These are phyloP conservation scores for Blastomyces percursus DNA, from an alignment of 2,329 filamentous ascomycete species.

Conservation along the genomic window DNA sequence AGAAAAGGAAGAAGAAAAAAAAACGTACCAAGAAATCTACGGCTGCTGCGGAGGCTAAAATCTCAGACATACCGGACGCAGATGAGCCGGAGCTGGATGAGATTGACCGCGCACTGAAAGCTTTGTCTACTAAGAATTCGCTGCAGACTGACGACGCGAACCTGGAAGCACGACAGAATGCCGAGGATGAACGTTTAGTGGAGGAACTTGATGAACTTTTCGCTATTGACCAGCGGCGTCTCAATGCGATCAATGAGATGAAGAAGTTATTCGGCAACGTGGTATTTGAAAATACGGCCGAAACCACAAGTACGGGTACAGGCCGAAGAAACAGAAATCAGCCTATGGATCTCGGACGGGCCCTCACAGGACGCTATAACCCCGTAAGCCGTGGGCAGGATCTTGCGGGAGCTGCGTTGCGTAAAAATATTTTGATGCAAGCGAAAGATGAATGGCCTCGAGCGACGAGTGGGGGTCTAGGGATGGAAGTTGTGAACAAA, in stretches of 20 bases:
- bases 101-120: constrained; percentile 53
- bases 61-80: constrained; percentile 11
- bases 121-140: constrained; percentile 41
- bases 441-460: constrained; percentile 81
- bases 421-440: constrained; percentile 73
- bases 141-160: constrained; percentile 4
- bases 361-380: constrained; percentile 43
- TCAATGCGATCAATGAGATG: constrained; percentile 90
- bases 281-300: constrained; percentile 47
- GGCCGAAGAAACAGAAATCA: constrained; percentile 46
- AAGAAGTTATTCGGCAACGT: constrained; percentile 58
- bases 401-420: constrained; percentile 58
- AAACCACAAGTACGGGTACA: constrained; percentile 38
- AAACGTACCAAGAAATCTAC: constrained; percentile 34
- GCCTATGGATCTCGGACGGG: constrained; percentile 42
- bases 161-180: background rate
- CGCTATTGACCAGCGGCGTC: constrained; percentile 55
- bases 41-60: constrained; percentile 15
- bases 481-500: constrained; percentile 60
- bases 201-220: constrained; percentile 44
- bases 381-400: constrained; percentile 49
- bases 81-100: constrained; percentile 44
- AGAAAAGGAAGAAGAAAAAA: constrained; percentile 53
- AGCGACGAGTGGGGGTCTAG: constrained; percentile 66
- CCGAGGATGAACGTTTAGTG: background rate